Base-by-base conservation (phyloP, 768 basidiomycete species). In the Boletus sp. region DNA sequence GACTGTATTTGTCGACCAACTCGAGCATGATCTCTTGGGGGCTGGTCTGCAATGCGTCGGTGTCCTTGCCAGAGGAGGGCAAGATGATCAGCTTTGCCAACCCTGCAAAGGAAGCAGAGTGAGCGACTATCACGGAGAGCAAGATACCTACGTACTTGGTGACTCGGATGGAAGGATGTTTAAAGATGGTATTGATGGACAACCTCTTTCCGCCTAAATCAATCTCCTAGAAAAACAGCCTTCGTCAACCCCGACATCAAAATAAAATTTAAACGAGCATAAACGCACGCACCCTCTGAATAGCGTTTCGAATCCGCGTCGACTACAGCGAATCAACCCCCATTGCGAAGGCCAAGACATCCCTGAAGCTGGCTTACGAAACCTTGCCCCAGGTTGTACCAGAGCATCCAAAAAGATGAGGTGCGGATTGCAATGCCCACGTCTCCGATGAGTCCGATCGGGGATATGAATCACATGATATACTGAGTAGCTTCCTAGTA, bases 241-340 rank as follows among this genome's bases (percentile, higher is more conserved):
- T 3, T 12, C 28, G 18, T 54, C 15, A 51, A 18, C 36, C 54
- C n/a, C 41, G 69, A 63, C 64, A 71, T 12, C 66, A 37, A 54
- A 61, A 6, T 5, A 47, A 9, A 24, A 47, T 30, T 0, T 42
- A 76, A 58, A 24, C 24, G 24, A 24, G 54, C 71, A 71, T 12
- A 20, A 74, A 47, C 12, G 4, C 44, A 50, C 56, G 33, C 36
- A 75, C 76, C 63, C 79, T 78, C 60, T 78, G 78, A 41, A 76
- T 65, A 2, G 70, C 67, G 62, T 83, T 84, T 24, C 81, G 66
- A 30, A 84, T 76, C n/a, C 83, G 40, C 4, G 78, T 77, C 11
- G 78, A 79, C 56, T 82, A 78, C 20, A 84, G 61, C 10, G n/a
- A n/a, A n/a, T n/a, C n/a, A n/a, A n/a, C n/a, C n/a, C n/a, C n/a